Evolutionary conservation across 768 basidiomycete genomes (phyloP), one percentile per base, ranked within the genome.

Genomic region (Hericium rajendrae): DNA sequence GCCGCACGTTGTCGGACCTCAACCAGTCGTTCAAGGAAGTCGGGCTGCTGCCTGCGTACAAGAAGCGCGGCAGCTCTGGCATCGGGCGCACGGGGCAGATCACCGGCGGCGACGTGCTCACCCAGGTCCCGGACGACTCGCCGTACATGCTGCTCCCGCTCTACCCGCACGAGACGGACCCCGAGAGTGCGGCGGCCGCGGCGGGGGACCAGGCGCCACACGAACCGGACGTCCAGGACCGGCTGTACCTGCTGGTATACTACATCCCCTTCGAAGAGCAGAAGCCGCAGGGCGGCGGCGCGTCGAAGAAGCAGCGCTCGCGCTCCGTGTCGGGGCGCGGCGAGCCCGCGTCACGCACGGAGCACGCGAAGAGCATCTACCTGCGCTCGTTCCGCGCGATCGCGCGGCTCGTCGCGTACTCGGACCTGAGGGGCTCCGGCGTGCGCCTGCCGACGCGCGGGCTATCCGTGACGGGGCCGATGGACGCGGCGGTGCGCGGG

Each of bases 101-200:
- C 15, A 61, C 54, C 49, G 56, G 59, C 24, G 59, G 63, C 49
- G 60, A 80, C 57, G 73, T 86, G 59, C 80, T 89, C 56, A 75
- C 79, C 38, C 73, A 80, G 38, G 75, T 91, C 39, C 85, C 85
- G 0, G 70, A 78, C 5, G 87, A 91, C 13, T 80, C 81, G 22
- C 73, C 91, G 53, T 89, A 85, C 67, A 91, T 92, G 90, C 77
- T 91, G 24, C 74, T 92, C 16, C 90, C 90, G 15, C 74, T 92
- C n/a, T 92, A 89, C 88, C 82, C 85, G 9, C 79, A 84, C 16
- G 85, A 87, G 62, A 87, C 81, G 1, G 87, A 88, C 67, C 65
- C 78, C 0, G 63, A 38, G 28, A 64, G 66, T 55, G 59, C 65
- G 13, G 55, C 61, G 54, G 54, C 32, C 10, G 54, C 38, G 56